These are phyloP conservation scores for Trichoderma sp. DNA, from an alignment of 2,329 filamentous ascomycete genomes.

Conservation along the genomic window DNA sequence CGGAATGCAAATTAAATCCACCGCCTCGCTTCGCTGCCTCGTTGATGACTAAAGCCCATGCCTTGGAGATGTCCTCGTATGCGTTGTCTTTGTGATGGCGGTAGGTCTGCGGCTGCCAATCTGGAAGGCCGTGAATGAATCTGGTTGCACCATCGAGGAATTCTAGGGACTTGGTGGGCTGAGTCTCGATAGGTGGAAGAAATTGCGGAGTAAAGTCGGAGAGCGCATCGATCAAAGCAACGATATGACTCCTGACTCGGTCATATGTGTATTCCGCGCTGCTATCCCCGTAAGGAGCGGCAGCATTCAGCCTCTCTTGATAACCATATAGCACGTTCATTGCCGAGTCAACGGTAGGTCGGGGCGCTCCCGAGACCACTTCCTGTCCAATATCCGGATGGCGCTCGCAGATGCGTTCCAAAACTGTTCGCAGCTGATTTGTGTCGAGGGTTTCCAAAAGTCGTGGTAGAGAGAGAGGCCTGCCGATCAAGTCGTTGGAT, in stretches of 20 bases:
- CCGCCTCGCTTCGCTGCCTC: constrained; percentile 90
- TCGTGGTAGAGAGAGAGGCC: constrained; percentile 62
- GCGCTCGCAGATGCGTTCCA: constrained; percentile 89
- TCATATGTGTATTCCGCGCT: constrained; percentile 95
- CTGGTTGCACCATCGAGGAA: constrained; percentile 91
- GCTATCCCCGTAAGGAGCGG: constrained; percentile 84
- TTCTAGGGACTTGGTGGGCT: constrained; percentile 79
- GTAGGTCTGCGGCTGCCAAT: constrained; percentile 88
- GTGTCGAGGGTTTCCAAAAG: constrained; percentile 93
- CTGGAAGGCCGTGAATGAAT: constrained; percentile 83
- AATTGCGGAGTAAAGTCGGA: constrained; percentile 96
- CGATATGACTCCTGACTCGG: constrained; percentile 79
- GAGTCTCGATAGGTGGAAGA: constrained; percentile 85
- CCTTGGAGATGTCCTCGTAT: constrained; percentile 93
- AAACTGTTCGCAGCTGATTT: constrained; percentile 78
- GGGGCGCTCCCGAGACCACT: constrained; percentile 79
- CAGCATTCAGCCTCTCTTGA: constrained; percentile 73
- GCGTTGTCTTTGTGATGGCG: constrained; percentile 93
- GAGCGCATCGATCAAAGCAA: constrained; percentile 82
- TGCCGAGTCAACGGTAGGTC: constrained; percentile 81
- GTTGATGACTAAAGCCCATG: constrained; percentile 88
- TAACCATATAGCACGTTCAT: constrained; percentile 82
- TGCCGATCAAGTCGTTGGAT: constrained; percentile 66
- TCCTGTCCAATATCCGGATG: constrained; percentile 86
- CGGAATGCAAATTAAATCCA: constrained; percentile 85